Evolutionary conservation across 495 filamentous ascomycete genomes (phyloP).

Genomic region (Daldinia caldariorum): DNA sequence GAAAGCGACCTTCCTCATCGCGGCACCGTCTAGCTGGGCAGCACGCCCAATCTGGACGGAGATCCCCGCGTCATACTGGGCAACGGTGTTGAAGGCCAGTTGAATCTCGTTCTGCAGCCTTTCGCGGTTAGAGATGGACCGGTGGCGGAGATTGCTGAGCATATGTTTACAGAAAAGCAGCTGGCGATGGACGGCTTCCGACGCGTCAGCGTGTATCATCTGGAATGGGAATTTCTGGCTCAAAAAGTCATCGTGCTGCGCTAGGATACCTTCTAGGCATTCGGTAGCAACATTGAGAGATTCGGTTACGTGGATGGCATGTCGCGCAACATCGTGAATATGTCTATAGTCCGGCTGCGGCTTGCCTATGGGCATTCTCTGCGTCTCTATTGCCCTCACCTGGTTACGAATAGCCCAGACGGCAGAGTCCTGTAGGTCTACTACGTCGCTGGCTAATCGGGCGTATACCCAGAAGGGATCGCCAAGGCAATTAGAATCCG

Average conservation of each 20-base stretch:
- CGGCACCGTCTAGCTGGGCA: constrained; percentile 50
- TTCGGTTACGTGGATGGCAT: constrained; percentile 59
- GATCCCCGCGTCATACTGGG: constrained; percentile 51
- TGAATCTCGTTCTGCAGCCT: constrained; percentile 57
- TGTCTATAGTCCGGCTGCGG: constrained; percentile 51
- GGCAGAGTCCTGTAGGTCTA: constrained; percentile 44
- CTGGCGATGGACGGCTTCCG: constrained; percentile 38
- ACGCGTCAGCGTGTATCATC: constrained; percentile 3
- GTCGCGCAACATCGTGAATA: constrained; percentile 61
- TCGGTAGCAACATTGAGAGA: constrained; percentile 54
- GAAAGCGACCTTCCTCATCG: constrained; percentile 51
- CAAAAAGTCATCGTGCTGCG: constrained; percentile 25
- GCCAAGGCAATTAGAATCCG: constrained; percentile 8
- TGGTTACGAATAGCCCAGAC: constrained; percentile 52
- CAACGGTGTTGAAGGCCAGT: constrained; percentile 54
- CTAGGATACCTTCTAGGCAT: constrained; percentile 50
- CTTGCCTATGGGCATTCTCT: constrained; percentile 17
- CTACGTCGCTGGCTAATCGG: constrained; percentile 37
- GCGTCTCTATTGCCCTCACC: constrained; percentile 42
- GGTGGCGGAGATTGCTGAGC: constrained; percentile 51
- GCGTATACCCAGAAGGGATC: constrained; percentile 46
- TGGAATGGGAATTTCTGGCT: constrained; percentile 25
- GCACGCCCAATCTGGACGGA: constrained; percentile 51
- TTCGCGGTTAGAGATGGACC: constrained; percentile 54
- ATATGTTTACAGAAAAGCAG: constrained; percentile 51